Percentiles rank a stretch among this genome's conserved stretches.
phyloP scores from a whole-genome alignment of 2,329 filamentous ascomycete genomes.

The Phyllosticta capitalensis region DNA sequence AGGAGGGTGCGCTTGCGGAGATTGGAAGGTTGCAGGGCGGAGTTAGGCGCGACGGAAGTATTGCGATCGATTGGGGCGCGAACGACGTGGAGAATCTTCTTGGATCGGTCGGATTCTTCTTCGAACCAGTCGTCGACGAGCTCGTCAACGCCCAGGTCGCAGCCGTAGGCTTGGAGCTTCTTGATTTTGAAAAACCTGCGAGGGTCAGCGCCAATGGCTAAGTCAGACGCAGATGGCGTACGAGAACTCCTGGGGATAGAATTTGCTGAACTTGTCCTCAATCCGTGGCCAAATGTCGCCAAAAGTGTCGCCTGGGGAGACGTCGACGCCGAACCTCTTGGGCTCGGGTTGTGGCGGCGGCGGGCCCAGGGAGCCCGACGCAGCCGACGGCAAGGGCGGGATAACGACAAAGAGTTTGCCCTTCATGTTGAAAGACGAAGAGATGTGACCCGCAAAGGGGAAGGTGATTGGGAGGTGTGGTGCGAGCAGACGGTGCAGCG shows the following conservation, averaged over 20 bases:
- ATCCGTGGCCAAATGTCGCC: not conserved
- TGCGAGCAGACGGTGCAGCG: not conserved
- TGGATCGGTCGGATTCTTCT: constrained; percentile 18
- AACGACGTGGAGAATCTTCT: constrained; percentile 23
- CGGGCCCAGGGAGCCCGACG: not conserved
- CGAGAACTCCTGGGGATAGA: not conserved
- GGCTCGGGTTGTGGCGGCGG: not conserved
- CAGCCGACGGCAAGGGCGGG: not conserved
- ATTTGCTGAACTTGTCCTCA: not conserved
- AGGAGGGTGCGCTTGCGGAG: constrained; percentile 1
- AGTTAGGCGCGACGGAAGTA: constrained; percentile 23
- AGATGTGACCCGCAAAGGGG: too few relatives aligned
- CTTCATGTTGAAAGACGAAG: not conserved
- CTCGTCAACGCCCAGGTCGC: constrained; percentile 27
- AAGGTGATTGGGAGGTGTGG: not conserved
- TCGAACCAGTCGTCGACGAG: constrained; percentile 27
- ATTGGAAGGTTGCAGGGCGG: constrained; percentile 20
- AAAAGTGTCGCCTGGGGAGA: not conserved
- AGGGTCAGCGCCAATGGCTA: not conserved
- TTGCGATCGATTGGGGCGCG: constrained; percentile 22
- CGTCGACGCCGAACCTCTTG: not conserved
- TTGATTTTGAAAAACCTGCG: constrained; percentile 22
- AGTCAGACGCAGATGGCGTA: not conserved
- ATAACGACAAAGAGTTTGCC: not conserved
- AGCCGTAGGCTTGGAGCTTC: constrained; percentile 28